Evolutionary conservation across 495 filamentous ascomycete species (phyloP).

Genomic region (Rhizodiscina lignyota): DNA sequence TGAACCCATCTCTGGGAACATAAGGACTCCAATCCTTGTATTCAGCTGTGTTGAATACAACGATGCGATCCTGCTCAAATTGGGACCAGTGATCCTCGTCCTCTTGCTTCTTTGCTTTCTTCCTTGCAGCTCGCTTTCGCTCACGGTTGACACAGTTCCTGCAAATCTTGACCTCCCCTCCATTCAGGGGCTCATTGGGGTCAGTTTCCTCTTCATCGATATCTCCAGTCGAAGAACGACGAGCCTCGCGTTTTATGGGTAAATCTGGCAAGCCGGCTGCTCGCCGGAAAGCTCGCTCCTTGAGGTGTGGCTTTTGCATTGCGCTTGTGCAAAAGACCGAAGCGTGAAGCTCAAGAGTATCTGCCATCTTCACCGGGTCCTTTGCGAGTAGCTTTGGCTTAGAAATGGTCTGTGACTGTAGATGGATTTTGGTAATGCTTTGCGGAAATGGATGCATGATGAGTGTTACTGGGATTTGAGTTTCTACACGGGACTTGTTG

Average conservation of each 20-base stretch:
- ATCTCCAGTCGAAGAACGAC: constrained; percentile 20
- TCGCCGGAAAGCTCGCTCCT: constrained; percentile 45
- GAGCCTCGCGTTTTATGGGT: neutral
- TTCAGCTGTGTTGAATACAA: constrained; percentile 90
- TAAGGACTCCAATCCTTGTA: constrained; percentile 57
- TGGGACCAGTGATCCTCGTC: constrained; percentile 68
- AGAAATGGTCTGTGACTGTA: constrained; percentile 76
- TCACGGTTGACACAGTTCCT: constrained; percentile 68
- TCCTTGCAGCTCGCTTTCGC: constrained; percentile 72
- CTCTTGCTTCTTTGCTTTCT: constrained; percentile 72
- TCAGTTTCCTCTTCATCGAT: constrained; percentile 27
- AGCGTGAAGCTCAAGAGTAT: constrained; percentile 66
- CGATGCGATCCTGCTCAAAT: constrained; percentile 61
- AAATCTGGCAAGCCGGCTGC: constrained; percentile 26
- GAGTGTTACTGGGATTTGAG: constrained; percentile 72
- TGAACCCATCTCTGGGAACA: constrained; percentile 7
- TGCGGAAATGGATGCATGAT: constrained; percentile 53
- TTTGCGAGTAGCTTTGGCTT: constrained; percentile 73
- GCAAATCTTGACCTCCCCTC: constrained; percentile 79
- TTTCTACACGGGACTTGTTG: constrained; percentile 82
- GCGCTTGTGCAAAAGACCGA: constrained; percentile 82
- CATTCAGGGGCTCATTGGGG: constrained; percentile 48
- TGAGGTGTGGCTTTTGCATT: constrained; percentile 56
- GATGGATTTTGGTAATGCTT: constrained; percentile 61
- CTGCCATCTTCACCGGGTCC: constrained; percentile 40